These are phyloP conservation scores for Cyberlindnera bimundalis DNA, from an alignment of 805 yeast genomes.

Conservation along the genomic window DNA sequence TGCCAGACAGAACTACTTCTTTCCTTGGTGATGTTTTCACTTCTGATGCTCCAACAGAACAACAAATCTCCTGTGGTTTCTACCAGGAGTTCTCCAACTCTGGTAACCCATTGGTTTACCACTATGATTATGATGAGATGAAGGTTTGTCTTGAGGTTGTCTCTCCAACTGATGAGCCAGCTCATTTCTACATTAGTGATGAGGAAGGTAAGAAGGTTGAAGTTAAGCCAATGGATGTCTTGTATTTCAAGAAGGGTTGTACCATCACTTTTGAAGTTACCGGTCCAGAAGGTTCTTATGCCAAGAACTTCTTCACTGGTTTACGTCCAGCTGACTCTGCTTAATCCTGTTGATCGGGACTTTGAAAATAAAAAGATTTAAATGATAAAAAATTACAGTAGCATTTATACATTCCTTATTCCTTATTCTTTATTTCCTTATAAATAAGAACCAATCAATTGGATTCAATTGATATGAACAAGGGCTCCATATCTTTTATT, in stretches of 20 bases:
- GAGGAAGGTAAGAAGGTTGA: slow-evolving; percentile 60
- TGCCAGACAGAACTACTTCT: slow-evolving; percentile 65
- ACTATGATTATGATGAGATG: slow-evolving; percentile 66
- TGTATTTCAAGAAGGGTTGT: slow-evolving; percentile 64
- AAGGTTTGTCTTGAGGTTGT: slow-evolving; percentile 48
- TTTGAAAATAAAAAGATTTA: not conserved
- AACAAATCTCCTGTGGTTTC: slow-evolving; percentile 64
- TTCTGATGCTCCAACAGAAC: slow-evolving; percentile 55
- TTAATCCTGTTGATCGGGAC: slow-evolving; percentile 15
- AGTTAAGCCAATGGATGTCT: slow-evolving; percentile 62
- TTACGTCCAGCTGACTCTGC: slow-evolving; percentile 47
- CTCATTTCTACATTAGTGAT: slow-evolving; percentile 50
- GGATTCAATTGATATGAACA: too few relatives aligned
- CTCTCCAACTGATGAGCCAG: slow-evolving; percentile 58
- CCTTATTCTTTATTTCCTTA: too few relatives aligned
- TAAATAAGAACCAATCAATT: too few relatives aligned
- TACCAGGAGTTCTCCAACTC: slow-evolving; percentile 53
- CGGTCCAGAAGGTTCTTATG: slow-evolving; percentile 45
- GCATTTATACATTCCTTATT: too few relatives aligned
- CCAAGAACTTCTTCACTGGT: slow-evolving; percentile 61
- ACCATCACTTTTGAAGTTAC: slow-evolving; percentile 62
- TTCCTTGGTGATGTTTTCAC: slow-evolving; percentile 65
- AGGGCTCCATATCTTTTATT: too few relatives aligned
- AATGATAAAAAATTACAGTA: not conserved
- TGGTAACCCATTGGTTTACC: slow-evolving; percentile 67